Evolutionary conservation across 257 asterid species (phyloP).

Genomic region (Solanum pennellii): DNA sequence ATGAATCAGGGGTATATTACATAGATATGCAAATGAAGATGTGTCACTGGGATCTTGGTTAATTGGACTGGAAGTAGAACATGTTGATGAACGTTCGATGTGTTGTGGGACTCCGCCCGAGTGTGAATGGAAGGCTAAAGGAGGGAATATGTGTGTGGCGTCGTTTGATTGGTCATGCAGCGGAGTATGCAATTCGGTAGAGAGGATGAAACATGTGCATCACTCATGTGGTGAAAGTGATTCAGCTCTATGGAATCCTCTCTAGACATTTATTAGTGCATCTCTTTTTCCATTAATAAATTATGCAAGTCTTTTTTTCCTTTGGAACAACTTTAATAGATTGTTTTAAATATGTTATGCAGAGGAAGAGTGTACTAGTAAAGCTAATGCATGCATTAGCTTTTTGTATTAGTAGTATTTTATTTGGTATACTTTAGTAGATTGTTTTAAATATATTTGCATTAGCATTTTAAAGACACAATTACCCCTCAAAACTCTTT

Average conservation of each 20-base stretch:
- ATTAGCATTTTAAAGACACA: too few species aligned
- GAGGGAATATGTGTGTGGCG: constrained; percentile 60
- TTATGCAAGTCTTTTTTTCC: not conserved
- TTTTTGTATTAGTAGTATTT: too few species aligned
- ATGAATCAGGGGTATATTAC: constrained; percentile 39
- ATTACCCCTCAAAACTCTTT: too few species aligned
- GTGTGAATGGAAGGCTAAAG: constrained; percentile 35
- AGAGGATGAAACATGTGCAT: constrained; percentile 61
- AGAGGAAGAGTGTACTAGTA: too few species aligned
- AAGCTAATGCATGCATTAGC: too few species aligned
- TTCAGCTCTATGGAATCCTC: constrained; percentile 39
- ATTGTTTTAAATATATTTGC: too few species aligned
- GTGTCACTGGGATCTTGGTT: constrained; percentile 72
- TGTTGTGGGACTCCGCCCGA: constrained; percentile 83
- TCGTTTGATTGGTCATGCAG: constrained; percentile 86
- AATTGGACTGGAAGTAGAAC: constrained; percentile 75
- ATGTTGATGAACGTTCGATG: constrained; percentile 61
- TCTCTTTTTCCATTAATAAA: not conserved
- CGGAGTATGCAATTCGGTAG: constrained; percentile 66
- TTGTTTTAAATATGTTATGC: not conserved
- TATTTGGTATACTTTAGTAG: too few species aligned
- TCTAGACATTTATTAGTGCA: not conserved
- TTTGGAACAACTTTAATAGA: too few species aligned
- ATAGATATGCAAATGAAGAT: constrained; percentile 69
- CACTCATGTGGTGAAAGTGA: constrained; percentile 58